Evolutionary conservation across 306 rosid genomes (phyloP).

Genomic region (Malus fusca): DNA sequence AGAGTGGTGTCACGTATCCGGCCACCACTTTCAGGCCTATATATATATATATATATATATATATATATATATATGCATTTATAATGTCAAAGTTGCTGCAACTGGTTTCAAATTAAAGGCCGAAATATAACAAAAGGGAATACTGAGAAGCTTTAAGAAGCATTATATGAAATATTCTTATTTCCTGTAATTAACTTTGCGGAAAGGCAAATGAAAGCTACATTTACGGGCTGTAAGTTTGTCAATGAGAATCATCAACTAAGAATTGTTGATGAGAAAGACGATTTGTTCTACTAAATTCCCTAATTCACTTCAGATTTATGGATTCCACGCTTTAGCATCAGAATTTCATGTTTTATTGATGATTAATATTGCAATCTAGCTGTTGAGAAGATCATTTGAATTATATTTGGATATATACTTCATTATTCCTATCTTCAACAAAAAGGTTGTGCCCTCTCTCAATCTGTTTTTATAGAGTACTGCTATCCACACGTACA

Average conservation of each 20-base stretch:
- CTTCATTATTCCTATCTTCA: slow-evolving; percentile 13
- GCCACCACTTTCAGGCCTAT: background rate
- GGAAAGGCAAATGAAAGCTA: slow-evolving; percentile 53
- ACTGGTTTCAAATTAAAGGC: slow-evolving; percentile 36
- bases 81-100: slow-evolving; percentile 35
- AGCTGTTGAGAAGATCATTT: slow-evolving; percentile 12
- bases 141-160: slow-evolving; percentile 26
- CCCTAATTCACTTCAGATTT: slow-evolving; percentile 26
- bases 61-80: background rate
- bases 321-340: slow-evolving; percentile 36
- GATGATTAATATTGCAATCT: slow-evolving; percentile 16
- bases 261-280: slow-evolving; percentile 15
- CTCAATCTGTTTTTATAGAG: background rate
- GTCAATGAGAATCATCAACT: slow-evolving; percentile 43
- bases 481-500: too few relatives aligned
- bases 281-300: slow-evolving; percentile 44
- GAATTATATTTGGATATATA: slow-evolving; percentile 9
- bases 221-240: slow-evolving; percentile 56
- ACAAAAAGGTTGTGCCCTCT: slow-evolving; percentile 1
- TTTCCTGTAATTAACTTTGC: slow-evolving; percentile 32
- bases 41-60: too few relatives aligned
- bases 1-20: too few relatives aligned
- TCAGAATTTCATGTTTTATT: slow-evolving; percentile 20
- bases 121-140: slow-evolving; percentile 4
- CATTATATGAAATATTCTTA: slow-evolving; percentile 49